Evolutionary conservation across 139 green algal genomes (phyloP).

Genomic region (Microglena sp.): DNA sequence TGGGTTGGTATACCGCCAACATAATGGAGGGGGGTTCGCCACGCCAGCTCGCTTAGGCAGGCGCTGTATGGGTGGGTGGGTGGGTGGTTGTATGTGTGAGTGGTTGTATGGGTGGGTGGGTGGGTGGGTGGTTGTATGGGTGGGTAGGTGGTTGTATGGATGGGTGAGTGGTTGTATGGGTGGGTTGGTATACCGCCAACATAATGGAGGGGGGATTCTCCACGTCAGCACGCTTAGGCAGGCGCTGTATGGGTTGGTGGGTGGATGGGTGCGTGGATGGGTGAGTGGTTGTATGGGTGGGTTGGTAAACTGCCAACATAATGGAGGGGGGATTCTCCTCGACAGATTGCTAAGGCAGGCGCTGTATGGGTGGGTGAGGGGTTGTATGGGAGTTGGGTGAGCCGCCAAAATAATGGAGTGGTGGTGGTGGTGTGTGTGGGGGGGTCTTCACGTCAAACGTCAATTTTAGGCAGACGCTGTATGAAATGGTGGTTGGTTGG

Average conservation of each 20-base stretch:
- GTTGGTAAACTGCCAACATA: background rate
- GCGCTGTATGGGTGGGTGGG: background rate
- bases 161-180: too few species aligned
- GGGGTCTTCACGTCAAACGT: too few species aligned
- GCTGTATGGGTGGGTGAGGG: background rate
- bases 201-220: slow-evolving; percentile 53
- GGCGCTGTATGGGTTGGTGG: background rate
- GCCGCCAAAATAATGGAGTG: background rate
- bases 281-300: slow-evolving; percentile 1
- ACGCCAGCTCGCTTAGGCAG: background rate
- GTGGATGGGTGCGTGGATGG: background rate
- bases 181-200: slow-evolving; percentile 61
- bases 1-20: background rate
- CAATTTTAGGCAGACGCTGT: background rate
- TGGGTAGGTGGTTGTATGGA: too few species aligned
- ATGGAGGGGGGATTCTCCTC: too few species aligned
- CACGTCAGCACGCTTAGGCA: background rate
- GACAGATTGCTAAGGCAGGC: background rate
- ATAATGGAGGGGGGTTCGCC: too few species aligned
- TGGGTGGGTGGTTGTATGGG: too few species aligned
- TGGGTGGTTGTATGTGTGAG: background rate
- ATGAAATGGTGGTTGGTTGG: too few species aligned
- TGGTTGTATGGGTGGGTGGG: background rate
- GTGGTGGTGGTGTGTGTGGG: too few species aligned
- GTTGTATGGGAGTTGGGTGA: background rate